phyloP scores from a whole-genome alignment of 2,329 filamentous ascomycete species.

The Magnaporthales sp. region DNA sequence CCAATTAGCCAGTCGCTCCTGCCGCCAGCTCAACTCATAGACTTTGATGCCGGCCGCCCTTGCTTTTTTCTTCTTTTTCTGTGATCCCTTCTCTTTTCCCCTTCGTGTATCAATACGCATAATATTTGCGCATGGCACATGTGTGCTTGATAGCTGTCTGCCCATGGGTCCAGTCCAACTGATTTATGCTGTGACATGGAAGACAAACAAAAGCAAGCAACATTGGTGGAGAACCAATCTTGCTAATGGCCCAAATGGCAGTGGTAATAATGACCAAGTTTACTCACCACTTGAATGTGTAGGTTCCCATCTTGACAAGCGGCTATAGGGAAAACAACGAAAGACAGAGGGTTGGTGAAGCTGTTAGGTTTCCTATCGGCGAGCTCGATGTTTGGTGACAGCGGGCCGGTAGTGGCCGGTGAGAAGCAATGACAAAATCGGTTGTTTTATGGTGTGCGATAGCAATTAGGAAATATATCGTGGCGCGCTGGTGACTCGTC shows the following conservation, averaged over 20 bases:
- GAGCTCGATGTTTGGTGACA: neutral
- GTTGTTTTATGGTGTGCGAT: neutral
- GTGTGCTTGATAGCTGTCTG: neutral
- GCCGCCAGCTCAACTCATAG: neutral
- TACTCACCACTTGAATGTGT: conserved; percentile 63
- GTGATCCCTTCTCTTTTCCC: neutral
- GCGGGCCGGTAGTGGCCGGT: neutral
- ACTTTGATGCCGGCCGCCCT: neutral
- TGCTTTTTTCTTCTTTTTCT: neutral
- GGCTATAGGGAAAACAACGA: neutral
- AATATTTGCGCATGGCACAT: neutral
- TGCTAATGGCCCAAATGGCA: no score
- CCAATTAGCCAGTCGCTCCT: neutral
- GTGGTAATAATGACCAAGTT: neutral
- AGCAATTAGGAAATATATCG: neutral
- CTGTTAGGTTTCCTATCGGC: neutral
- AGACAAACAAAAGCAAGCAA: neutral
- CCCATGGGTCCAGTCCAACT: neutral
- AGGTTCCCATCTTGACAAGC: conserved; percentile 47
- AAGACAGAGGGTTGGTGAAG: neutral
- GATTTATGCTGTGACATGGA: neutral
- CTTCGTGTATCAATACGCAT: neutral
- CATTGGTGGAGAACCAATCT: no score
- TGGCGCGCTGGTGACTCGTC: neutral
- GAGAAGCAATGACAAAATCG: neutral